These are phyloP conservation scores for Penicillium chermesinum DNA, from an alignment of 495 filamentous ascomycete genomes.

Conservation along the genomic window DNA sequence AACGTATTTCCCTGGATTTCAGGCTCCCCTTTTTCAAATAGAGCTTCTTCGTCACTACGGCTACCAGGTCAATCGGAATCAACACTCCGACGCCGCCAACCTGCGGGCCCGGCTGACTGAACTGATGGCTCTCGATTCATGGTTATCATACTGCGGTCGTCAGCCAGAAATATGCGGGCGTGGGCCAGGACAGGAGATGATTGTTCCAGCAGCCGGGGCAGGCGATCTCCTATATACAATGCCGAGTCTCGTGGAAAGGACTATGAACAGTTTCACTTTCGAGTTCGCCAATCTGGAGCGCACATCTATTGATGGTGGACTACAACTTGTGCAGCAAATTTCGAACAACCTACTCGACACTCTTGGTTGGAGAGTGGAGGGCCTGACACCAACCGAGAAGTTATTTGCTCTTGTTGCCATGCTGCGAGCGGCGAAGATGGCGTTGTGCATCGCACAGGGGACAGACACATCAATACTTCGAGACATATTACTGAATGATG, in stretches of 20 bases:
- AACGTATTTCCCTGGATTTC: not conserved
- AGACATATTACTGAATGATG: conserved; percentile 7
- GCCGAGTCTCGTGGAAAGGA: conserved; percentile 1
- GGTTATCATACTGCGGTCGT: conserved; percentile 6
- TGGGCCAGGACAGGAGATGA: not conserved
- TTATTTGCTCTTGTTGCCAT: conserved; percentile 4
- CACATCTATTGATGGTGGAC: conserved; percentile 4
- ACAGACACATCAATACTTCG: conserved; percentile 3
- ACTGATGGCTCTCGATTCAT: conserved; percentile 5
- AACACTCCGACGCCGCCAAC: conserved; percentile 2
- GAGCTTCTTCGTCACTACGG: conserved; percentile 6
- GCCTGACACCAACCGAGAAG: conserved; percentile 3
- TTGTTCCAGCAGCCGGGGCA: not conserved
- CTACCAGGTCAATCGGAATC: conserved; percentile 2
- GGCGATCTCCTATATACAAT: conserved; percentile 5
- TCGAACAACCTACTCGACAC: conserved; percentile 3
- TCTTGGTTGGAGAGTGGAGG: conserved; percentile 5
- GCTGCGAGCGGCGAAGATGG: conserved; percentile 6
- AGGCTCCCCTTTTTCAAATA: conserved; percentile 1
- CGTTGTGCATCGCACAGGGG: conserved; percentile 2
- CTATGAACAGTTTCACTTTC: conserved; percentile 4
- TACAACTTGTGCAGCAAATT: conserved; percentile 4
- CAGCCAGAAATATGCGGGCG: conserved; percentile 6
- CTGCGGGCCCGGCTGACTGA: conserved; percentile 2
- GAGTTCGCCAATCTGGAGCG: conserved; percentile 5